Evolutionary conservation across 2,329 filamentous ascomycete genomes (phyloP).

Genomic region (Magnaporthales sp.): DNA sequence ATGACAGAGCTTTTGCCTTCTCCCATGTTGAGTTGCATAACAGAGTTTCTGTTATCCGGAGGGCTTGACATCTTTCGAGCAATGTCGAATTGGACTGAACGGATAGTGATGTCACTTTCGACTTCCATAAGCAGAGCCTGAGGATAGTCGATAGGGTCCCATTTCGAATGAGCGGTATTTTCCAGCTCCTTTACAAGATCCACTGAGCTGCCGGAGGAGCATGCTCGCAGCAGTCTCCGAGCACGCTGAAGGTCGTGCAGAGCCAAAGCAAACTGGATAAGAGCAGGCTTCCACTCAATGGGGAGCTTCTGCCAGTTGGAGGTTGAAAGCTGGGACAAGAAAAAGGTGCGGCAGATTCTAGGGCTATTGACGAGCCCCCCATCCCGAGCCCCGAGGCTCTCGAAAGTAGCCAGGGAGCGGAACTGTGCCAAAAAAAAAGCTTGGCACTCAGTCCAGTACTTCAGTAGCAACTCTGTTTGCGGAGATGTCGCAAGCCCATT

Average conservation of each 20-base stretch:
- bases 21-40: constrained; percentile 65
- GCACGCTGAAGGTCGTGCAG: constrained; percentile 32
- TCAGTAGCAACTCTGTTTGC: neutral
- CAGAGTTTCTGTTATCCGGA: constrained; percentile 30
- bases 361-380: neutral
- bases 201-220: constrained; percentile 10
- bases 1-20: constrained; percentile 65
- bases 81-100: constrained; percentile 49
- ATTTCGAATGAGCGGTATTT: constrained; percentile 47
- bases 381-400: neutral
- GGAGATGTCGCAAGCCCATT: neutral
- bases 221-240: constrained; percentile 24
- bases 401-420: neutral
- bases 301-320: constrained; percentile 14
- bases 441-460: neutral
- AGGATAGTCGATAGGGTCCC: constrained; percentile 40
- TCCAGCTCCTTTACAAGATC: constrained; percentile 31
- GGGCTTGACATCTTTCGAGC: constrained; percentile 43
- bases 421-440: neutral
- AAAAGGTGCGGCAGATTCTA: neutral
- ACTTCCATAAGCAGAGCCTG: constrained; percentile 58
- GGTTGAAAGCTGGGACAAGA: neutral
- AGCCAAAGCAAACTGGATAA: constrained; percentile 30
- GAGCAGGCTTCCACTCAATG: constrained; percentile 21
- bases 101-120: constrained; percentile 53